Percentiles rank a stretch among this genome's conserved stretches.
Conservation (phyloP, 2,329 filamentous ascomycete species). For the Colletotrichum falcatum region DNA sequence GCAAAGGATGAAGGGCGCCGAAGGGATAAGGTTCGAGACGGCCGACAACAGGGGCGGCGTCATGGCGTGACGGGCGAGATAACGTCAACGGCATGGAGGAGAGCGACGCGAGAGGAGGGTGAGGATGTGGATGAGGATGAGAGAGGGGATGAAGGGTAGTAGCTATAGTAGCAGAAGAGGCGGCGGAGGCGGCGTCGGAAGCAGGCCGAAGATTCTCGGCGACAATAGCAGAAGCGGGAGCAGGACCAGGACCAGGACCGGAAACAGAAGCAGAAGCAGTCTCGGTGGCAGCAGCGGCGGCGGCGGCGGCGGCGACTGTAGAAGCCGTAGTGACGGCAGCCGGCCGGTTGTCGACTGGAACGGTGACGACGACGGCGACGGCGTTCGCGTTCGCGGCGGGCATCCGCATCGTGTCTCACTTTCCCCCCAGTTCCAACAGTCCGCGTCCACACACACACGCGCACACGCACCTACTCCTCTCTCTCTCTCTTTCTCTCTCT, state of each 20-base stretch:
- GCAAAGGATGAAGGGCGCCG: not conserved
- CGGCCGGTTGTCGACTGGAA: conserved; percentile 17
- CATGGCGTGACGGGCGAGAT: conserved; percentile 19
- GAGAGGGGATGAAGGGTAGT: not conserved
- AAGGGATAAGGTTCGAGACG: conserved; percentile 19
- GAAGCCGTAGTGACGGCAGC: not conserved
- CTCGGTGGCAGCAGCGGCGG: not conserved
- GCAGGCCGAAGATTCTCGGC: conserved; percentile 8
- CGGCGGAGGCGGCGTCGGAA: not conserved
- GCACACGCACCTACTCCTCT: too few relatives aligned
- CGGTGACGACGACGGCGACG: conserved; percentile 16
- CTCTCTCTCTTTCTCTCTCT: too few relatives aligned
- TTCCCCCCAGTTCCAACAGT: conserved; percentile 8
- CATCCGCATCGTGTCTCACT: conserved; percentile 41
- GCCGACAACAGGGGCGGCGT: conserved; percentile 17
- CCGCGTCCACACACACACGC: conserved; percentile 9
- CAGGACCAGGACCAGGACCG: not conserved
- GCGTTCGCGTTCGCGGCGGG: conserved; percentile 28
- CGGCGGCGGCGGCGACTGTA: not conserved
- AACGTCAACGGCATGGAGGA: conserved; percentile 22
- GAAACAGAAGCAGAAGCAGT: not conserved
- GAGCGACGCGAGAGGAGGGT: not conserved
- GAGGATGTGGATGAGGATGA: not conserved
- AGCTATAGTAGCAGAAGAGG: not conserved
- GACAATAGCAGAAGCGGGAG: not conserved